A percentile compares a stretch with the other conserved stretches of the same genome.
These are phyloP conservation scores for Debaryomyces psychrophilus DNA, from an alignment of 1,139 yeast genomes.

Conservation along the genomic window DNA sequence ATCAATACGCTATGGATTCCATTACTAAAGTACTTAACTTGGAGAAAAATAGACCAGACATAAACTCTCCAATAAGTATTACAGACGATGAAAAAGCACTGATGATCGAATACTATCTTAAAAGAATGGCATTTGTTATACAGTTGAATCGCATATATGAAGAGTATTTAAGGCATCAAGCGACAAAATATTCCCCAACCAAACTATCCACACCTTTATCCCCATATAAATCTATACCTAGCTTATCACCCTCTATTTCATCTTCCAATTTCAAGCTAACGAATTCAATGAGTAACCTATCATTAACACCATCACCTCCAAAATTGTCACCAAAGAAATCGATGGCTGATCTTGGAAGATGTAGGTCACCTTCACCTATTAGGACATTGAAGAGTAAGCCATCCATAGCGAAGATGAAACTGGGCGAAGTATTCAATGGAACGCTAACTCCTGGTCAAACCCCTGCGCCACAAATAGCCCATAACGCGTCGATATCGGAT, in stretches of 20 bases:
- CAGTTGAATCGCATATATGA: conserved; percentile 64
- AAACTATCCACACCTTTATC: background rate
- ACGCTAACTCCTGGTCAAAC: conserved; percentile 22
- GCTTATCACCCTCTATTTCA: background rate
- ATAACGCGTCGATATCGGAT: conserved; percentile 5
- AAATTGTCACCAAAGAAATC: conserved; percentile 25
- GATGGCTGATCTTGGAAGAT: conserved; percentile 15
- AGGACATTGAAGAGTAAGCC: conserved; percentile 24
- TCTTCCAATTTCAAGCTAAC: conserved; percentile 6
- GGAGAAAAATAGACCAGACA: conserved; percentile 18
- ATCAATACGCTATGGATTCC: conserved; percentile 25
- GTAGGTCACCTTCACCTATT: conserved; percentile 18
- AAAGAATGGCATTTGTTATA: conserved; percentile 55
- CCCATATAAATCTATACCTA: conserved; percentile 10
- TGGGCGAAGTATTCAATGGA: conserved; percentile 31
- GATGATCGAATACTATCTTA: conserved; percentile 52
- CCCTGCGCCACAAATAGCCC: conserved; percentile 9
- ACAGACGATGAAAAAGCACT: conserved; percentile 43
- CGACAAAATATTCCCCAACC: conserved; percentile 11
- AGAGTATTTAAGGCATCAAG: conserved; percentile 26
- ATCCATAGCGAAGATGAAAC: conserved; percentile 26
- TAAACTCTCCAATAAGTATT: conserved; percentile 14
- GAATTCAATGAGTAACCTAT: conserved; percentile 3
- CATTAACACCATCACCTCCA: conserved; percentile 14
- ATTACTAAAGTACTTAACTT: conserved; percentile 22